Percentiles rank a stretch among this genome's conserved stretches.
These are phyloP conservation scores for Phaffia rhodozyma DNA, from an alignment of 1,284 basidiomycete genomes.

Conservation along the genomic window DNA sequence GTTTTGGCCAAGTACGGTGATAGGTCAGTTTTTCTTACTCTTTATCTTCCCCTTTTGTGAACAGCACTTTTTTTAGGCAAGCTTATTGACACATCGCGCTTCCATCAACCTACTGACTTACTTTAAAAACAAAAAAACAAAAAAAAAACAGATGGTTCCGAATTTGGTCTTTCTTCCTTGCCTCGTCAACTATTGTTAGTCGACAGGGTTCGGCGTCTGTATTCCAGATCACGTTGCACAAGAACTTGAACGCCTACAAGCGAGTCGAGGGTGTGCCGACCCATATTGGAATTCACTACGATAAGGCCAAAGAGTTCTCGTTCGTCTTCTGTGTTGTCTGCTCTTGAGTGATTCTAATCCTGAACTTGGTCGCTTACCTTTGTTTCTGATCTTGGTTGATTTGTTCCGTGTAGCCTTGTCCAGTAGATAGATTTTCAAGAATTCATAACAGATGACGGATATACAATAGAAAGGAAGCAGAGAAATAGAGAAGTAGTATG, in stretches of 20 bases:
- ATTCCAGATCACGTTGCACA: constrained; percentile 93
- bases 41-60: not conserved
- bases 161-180: constrained; percentile 79
- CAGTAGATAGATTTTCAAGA: too few relatives aligned
- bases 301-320: constrained; percentile 16
- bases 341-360: too few relatives aligned
- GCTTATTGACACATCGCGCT: not conserved
- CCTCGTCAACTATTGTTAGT: constrained; percentile 18
- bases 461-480: too few relatives aligned
- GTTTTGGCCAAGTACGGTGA: constrained; percentile 83
- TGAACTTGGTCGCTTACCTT: too few relatives aligned
- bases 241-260: constrained; percentile 91
- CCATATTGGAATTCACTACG: constrained; percentile 40
- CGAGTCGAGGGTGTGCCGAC: constrained; percentile 66
- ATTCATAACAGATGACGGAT: too few relatives aligned
- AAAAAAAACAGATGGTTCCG: constrained; percentile 56
- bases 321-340: not conserved
- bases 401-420: too few relatives aligned
- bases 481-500: too few relatives aligned
- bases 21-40: constrained; percentile 34
- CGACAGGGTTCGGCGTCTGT: constrained; percentile 74
- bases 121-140: too few relatives aligned
- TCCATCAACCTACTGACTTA: not conserved
- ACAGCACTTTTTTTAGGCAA: not conserved
- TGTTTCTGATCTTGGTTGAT: too few relatives aligned